These are phyloP conservation scores for Monilinia fructigena DNA, from an alignment of 2,329 filamentous ascomycete genomes.

Conservation along the genomic window DNA sequence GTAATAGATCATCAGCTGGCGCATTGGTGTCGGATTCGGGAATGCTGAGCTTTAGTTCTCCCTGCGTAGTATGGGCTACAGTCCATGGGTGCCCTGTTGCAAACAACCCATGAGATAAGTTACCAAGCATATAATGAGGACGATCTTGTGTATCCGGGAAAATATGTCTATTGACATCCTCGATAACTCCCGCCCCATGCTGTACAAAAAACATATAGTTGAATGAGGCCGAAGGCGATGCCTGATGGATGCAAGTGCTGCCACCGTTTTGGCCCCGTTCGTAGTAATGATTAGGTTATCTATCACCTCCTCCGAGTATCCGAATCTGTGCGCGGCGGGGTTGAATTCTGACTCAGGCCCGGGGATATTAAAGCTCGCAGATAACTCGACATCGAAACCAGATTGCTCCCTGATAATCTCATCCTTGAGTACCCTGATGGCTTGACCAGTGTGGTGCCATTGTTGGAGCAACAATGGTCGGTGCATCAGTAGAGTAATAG, in stretches of 20 bases:
- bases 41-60: slow-evolving; percentile 42
- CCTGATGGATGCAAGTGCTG: slow-evolving; percentile 58
- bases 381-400: slow-evolving; percentile 39
- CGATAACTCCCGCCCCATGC: slow-evolving; percentile 80
- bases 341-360: slow-evolving; percentile 32
- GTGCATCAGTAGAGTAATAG: slow-evolving; percentile 63
- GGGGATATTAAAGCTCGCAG: slow-evolving; percentile 30
- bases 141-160: slow-evolving; percentile 65
- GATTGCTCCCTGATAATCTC: slow-evolving; percentile 42
- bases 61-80: slow-evolving; percentile 42
- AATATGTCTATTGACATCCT: slow-evolving; percentile 68
- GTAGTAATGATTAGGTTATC: slow-evolving; percentile 70
- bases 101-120: slow-evolving; percentile 42
- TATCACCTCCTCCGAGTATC: slow-evolving; percentile 48
- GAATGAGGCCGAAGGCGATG: slow-evolving; percentile 67
- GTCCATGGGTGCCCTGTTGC: slow-evolving; percentile 44
- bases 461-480: slow-evolving; percentile 44
- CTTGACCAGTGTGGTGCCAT: slow-evolving; percentile 49
- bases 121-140: slow-evolving; percentile 66
- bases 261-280: slow-evolving; percentile 56
- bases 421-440: slow-evolving; percentile 49
- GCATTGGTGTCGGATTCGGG: slow-evolving; percentile 15
- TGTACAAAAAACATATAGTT: slow-evolving; percentile 75
- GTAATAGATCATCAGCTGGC: not conserved
- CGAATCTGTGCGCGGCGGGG: slow-evolving; percentile 25